Evolutionary conservation across 495 filamentous ascomycete genomes (phyloP), one percentile per base, ranked within the genome.

Genomic region (Poronia punctata): DNA sequence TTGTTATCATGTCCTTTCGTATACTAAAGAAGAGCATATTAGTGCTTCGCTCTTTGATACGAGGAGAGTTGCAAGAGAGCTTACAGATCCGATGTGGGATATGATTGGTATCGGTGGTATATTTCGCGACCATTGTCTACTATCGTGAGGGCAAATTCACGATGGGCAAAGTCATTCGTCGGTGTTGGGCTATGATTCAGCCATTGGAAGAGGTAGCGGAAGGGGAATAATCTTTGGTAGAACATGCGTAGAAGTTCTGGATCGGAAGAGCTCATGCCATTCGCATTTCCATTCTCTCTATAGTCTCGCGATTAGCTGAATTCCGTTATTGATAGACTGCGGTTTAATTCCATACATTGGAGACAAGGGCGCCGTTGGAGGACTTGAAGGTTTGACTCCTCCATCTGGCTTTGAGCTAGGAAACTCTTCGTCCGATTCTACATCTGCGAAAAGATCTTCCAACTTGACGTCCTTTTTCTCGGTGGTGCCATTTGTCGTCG

Each of bases 161-260:
- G 84, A 54, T 96, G 86, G 10, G 72, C 77, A 59, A 97, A 97
- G 56, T 97, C 89, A 43, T 79, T 79, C 2, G 82, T 80, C 0
- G 93, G 92, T 5, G 78, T 73, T 19, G 88, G 80, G 31, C 84
- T 86, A 60, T 99, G 92, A 56, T 97, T 97, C 12, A 99, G 76
- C 92, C 92, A 99, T 61, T 96, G 89, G 65, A 96, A 97, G 17
- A 96, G 79, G 49, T 86, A 82, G 22, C 92, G 82, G 69, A 93
- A 99, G 6, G 92, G 92, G 58, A 97, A 97, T 25, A 97, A 76
- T 27, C 92, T 86, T 56, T 93, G 86, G 54, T 99, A 99, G 64
- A 95, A 99, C 20, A 78, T 80, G 42, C 84, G 75, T 79, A 97
- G 83, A 10, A 89, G 70, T 51, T 88, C 86, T 5, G 84, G 77